Conservation (phyloP, 805 yeast genomes). For the Tetrapisispora phaffii region DNA sequence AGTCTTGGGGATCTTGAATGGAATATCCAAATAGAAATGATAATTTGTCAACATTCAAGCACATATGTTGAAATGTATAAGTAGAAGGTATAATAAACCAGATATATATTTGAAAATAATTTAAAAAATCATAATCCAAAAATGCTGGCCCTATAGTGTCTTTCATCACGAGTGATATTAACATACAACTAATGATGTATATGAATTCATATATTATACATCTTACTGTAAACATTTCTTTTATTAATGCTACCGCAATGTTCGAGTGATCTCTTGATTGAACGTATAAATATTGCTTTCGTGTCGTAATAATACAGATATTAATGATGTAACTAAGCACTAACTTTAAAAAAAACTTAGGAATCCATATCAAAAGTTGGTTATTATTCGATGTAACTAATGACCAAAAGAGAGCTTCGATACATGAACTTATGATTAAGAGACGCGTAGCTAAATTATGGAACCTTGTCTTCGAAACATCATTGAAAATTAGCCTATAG, state of each 20-base stretch:
- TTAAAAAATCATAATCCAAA: not conserved
- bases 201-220: slow-evolving; percentile 18
- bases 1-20: slow-evolving; percentile 32
- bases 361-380: slow-evolving; percentile 16
- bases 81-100: slow-evolving; percentile 33
- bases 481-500: slow-evolving; percentile 33
- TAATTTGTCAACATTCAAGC: slow-evolving; percentile 48
- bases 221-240: slow-evolving; percentile 28
- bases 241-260: slow-evolving; percentile 13
- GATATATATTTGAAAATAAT: slow-evolving; percentile 16
- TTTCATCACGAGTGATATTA: slow-evolving; percentile 18
- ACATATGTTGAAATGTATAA: slow-evolving; percentile 43
- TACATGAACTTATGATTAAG: slow-evolving; percentile 24
- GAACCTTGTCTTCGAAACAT: slow-evolving; percentile 33
- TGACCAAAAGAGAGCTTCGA: slow-evolving; percentile 20
- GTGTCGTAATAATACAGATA: slow-evolving; percentile 28
- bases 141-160: slow-evolving; percentile 7
- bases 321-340: slow-evolving; percentile 23
- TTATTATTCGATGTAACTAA: slow-evolving; percentile 12
- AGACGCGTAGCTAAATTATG: slow-evolving; percentile 32
- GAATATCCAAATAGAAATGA: slow-evolving; percentile 34
- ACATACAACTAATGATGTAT: slow-evolving; percentile 15
- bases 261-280: slow-evolving; percentile 25
- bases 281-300: slow-evolving; percentile 34
- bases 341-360: slow-evolving; percentile 24